A percentile compares a stretch with the other conserved stretches of the same genome.
Conservation (phyloP, 2,329 filamentous ascomycete genomes). For the Colletotrichum lentis region DNA sequence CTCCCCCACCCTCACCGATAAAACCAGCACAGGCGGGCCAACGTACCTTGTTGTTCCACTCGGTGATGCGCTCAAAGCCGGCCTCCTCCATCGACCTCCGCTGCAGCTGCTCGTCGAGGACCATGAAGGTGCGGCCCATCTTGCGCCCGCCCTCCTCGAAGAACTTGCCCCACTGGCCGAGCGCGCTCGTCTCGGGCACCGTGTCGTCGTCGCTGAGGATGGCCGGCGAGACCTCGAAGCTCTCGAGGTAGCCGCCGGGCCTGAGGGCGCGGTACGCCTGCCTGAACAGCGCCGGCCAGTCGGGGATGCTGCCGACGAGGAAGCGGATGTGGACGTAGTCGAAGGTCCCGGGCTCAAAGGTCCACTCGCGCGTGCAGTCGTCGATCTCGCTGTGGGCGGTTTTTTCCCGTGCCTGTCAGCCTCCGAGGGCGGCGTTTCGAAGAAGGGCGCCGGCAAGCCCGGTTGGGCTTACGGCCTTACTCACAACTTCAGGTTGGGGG, state of each 20-base stretch:
- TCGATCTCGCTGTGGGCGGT: conserved; percentile 57
- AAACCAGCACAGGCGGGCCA: too few species aligned
- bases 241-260: conserved; percentile 54
- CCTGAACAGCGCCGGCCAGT: conserved; percentile 60
- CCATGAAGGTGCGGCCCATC: conserved; percentile 45
- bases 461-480: neutral
- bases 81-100: conserved; percentile 44
- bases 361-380: conserved; percentile 63
- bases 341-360: conserved; percentile 55
- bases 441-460: neutral
- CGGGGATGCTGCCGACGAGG: conserved; percentile 60
- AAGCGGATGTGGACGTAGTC: conserved; percentile 68
- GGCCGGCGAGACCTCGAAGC: conserved; percentile 49
- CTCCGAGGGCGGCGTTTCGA: conserved; percentile 46
- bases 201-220: conserved; percentile 45
- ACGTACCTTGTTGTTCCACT: conserved; percentile 39
- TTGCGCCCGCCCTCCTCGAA: conserved; percentile 47
- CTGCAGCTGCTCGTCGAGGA: conserved; percentile 46
- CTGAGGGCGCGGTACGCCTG: conserved; percentile 59
- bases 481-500: conserved; percentile 60
- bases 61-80: conserved; percentile 42
- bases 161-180: conserved; percentile 48
- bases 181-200: conserved; percentile 43
- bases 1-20: too few species aligned
- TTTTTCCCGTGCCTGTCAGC: conserved; percentile 42